Percentiles rank a stretch among this genome's conserved stretches.
Evolutionary conservation across 2,329 filamentous ascomycete genomes (phyloP).

Genomic region (Exophiala phaeomuriformis): DNA sequence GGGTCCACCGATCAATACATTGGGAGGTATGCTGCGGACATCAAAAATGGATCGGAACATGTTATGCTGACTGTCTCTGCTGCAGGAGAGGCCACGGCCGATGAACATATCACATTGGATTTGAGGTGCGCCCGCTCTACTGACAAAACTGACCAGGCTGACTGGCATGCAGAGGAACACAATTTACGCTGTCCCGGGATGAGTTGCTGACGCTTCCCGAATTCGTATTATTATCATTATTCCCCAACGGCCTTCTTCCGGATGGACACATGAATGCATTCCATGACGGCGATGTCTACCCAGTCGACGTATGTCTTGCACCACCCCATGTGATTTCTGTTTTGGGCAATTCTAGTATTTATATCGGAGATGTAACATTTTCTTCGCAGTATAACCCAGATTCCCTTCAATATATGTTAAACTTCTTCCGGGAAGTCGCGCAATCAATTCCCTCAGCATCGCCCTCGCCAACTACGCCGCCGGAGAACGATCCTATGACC

Average conservation of each 20-base stretch:
- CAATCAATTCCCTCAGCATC: conserved; percentile 81
- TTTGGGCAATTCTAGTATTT: conserved; percentile 26
- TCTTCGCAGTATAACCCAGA: conserved; percentile 80
- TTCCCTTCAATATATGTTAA: conserved; percentile 97
- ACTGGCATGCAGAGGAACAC: conserved; percentile 61
- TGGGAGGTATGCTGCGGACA: conserved; percentile 59
- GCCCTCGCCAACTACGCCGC: conserved; percentile 57
- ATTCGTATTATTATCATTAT: conserved; percentile 94
- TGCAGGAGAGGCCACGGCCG: conserved; percentile 25
- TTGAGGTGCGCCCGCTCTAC: conserved; percentile 21
- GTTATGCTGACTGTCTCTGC: conserved; percentile 8
- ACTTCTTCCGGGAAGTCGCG: conserved; percentile 93
- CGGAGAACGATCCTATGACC: conserved; percentile 54
- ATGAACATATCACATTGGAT: conserved; percentile 29
- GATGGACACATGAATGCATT: conserved; percentile 94
- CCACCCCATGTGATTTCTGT: conserved; percentile 24
- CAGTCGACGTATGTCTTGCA: conserved; percentile 76
- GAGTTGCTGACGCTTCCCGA: conserved; percentile 92
- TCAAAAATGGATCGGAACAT: not conserved
- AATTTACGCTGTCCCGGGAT: conserved; percentile 89
- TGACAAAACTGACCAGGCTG: not conserved
- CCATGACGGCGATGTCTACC: conserved; percentile 86
- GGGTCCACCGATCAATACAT: conserved; percentile 73
- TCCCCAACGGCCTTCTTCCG: conserved; percentile 95
- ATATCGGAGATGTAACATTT: conserved; percentile 48